Conservation (phyloP, 2,329 filamentous ascomycete species). For the Colletotrichum cereale region DNA sequence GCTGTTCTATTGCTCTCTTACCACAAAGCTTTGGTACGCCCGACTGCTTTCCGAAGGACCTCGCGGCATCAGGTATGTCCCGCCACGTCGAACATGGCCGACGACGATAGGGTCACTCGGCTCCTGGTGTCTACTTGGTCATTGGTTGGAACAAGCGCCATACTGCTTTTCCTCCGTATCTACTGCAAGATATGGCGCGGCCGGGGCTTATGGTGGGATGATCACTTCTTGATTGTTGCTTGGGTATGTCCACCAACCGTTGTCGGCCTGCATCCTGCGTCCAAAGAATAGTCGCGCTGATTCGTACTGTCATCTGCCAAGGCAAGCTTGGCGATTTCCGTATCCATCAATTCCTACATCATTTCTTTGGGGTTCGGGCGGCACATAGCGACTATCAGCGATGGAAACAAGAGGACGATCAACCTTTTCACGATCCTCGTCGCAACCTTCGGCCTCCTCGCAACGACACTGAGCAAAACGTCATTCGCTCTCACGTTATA, state of each 20-base stretch:
- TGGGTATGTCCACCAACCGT: slow-evolving; percentile 48
- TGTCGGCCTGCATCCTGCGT: neutral
- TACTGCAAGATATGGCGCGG: slow-evolving; percentile 54
- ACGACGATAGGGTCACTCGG: slow-evolving; percentile 46
- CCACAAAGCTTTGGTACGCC: neutral
- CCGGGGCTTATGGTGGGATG: slow-evolving; percentile 54
- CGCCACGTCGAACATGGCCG: slow-evolving; percentile 24
- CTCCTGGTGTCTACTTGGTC: slow-evolving; percentile 50
- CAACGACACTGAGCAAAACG: slow-evolving; percentile 43
- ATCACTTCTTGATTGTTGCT: slow-evolving; percentile 50
- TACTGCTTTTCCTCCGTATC: slow-evolving; percentile 48
- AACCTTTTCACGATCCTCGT: slow-evolving; percentile 43
- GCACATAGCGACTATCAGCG: slow-evolving; percentile 41
- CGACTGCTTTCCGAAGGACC: neutral
- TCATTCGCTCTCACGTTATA: slow-evolving; percentile 44
- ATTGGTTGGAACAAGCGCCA: slow-evolving; percentile 42
- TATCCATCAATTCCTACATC: slow-evolving; percentile 50
- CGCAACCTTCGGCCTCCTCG: slow-evolving; percentile 42
- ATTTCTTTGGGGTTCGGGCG: slow-evolving; percentile 46
- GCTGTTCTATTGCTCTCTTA: neutral
- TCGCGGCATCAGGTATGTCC: slow-evolving; percentile 6
- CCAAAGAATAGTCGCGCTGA: neutral
- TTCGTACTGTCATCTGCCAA: slow-evolving; percentile 20
- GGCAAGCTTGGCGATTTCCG: slow-evolving; percentile 46
- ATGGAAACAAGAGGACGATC: slow-evolving; percentile 41